Base-by-base conservation (phyloP, 2,329 filamentous ascomycete genomes). In the Alternaria rosae region DNA sequence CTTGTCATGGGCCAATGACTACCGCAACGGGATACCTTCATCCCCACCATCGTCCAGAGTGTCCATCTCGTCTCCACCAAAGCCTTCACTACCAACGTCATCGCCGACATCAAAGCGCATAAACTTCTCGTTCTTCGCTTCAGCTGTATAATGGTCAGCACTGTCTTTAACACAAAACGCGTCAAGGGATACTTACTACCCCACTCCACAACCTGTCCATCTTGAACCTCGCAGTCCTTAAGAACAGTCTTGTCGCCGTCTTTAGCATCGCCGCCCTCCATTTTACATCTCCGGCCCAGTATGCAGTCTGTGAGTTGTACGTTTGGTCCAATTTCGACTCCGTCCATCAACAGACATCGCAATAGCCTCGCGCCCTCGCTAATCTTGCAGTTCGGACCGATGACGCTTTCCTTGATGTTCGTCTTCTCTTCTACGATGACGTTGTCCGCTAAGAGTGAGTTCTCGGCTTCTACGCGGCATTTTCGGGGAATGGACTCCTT, bases 261-360 rank as follows among this genome's bases (percentile, higher is more conserved):
- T 44, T 78, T 81, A 1, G 76, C 86, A 6, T 86, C 90, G 9
- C 90, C 91, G 48, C 92, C 92, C n/a, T 94, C 94, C 69, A 99
- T 88, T 71, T 91, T 89, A 68, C 90, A 91, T 64, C 92, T 83
- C 73, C 90, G 88, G 5, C 95, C 95, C 42, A 98, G 81, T 30
- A 98, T 92, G 74, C 94, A 97, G 21, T 92, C 92, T 1, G 92
- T 95, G 54, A 98, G 83, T 78, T 93, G 93, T 74, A 91, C 94
- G 44, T 91, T 90, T 71, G 92, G 91, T 13, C 92, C 94, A 12
- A 99, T 86, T 8, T 92, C 89, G 1, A 92, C 94, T 4, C 92
- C 92, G 63, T 98, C 94, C 93, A 98, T 97, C 20, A 98, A 82
- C 50, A 98, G 80, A 79, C 94, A 98, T 67, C 94, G 88, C n/a